These are phyloP conservation scores for Berkeleyomyces basicola DNA, from an alignment of 2,329 filamentous ascomycete species.

Conservation along the genomic window DNA sequence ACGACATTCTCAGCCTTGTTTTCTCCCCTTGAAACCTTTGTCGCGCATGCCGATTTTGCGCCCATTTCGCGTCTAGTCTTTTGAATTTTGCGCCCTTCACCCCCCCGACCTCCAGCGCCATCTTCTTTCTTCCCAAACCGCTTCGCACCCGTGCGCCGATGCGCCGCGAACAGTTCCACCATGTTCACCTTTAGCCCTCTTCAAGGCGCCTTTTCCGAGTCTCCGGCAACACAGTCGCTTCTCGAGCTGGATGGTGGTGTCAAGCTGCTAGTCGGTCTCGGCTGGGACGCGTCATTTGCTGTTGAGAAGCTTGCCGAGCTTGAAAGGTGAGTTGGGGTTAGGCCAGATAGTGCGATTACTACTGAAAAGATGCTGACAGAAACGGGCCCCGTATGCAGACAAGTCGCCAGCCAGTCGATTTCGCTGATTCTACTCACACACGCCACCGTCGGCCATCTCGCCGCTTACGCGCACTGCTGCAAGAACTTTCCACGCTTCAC, in stretches of 20 bases:
- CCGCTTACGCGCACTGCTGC: constrained; percentile 91
- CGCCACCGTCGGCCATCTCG: constrained; percentile 78
- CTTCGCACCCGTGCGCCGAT: not conserved
- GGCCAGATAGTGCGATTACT: not conserved
- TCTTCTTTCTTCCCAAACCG: not conserved
- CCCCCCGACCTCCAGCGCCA: not conserved
- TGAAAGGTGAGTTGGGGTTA: constrained; percentile 49
- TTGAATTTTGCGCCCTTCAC: not conserved
- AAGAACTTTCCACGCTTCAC: constrained; percentile 87
- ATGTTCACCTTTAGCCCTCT: constrained; percentile 97
- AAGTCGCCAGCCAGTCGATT: constrained; percentile 57
- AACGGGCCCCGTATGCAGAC: constrained; percentile 31
- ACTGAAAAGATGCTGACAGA: too few relatives aligned
- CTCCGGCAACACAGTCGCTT: constrained; percentile 81
- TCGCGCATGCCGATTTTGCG: too few relatives aligned
- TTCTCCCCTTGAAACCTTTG: too few relatives aligned
- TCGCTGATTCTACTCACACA: constrained; percentile 91
- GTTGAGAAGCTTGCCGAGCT: constrained; percentile 66
- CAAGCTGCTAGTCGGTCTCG: constrained; percentile 86
- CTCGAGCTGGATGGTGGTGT: constrained; percentile 92
- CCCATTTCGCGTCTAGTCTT: too few relatives aligned
- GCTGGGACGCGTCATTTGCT: constrained; percentile 90
- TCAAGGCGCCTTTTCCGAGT: constrained; percentile 77
- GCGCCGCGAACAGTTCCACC: constrained; percentile 16
- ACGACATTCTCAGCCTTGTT: not conserved